Base-by-base conservation (phyloP, 495 filamentous ascomycete species). In the Annulohypoxylon moriforme region DNA sequence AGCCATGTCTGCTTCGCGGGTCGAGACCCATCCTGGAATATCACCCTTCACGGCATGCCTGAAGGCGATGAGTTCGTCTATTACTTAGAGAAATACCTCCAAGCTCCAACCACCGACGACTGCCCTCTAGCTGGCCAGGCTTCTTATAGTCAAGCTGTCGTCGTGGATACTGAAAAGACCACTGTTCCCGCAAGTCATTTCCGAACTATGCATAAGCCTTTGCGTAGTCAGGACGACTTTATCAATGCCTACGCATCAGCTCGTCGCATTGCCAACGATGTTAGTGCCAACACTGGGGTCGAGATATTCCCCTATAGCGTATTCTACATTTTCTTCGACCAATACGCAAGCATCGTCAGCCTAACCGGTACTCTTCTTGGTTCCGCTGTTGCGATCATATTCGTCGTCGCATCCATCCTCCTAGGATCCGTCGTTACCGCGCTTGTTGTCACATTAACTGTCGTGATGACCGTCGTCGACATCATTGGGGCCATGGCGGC, bases 271-370 rank as follows among this genome's bases (percentile, higher is more conserved):
- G 90, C 96, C 1, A 79, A 86, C 59, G 88, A 87, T 14, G 87
- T 98, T 57, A 91, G 85, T 20, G 79, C 85, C 44, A 86, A 83
- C 55, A 92, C 93, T 11, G 85, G 86, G 8, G 88, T 93, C 47
- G 86, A 91, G 24, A 89, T 98, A 57, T 99, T 98, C 85, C 94
- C 96, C 0, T 99, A 99, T 79, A 93, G 91, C 44, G 91, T 98
- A 72, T 94, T 96, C 77, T 99, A 99, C 82, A 94, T 99, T 73
- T 99, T 98, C 87, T 98, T 99, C 77, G 95, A 99, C 81, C 96
- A 98, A 77, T 99, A 99, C 78, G 85, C 92, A 1, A 86, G 88
- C 63, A 98, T 99, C 69, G 89, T 96, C 33, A 84, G 81, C 25
- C 86, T 98, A 4, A 93, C 96, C 0, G 89, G 86, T 4, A 86